Percentiles rank a stretch among this genome's conserved stretches.
Evolutionary conservation across 2,329 filamentous ascomycete species (phyloP).

Genomic region (Helotiales sp.): DNA sequence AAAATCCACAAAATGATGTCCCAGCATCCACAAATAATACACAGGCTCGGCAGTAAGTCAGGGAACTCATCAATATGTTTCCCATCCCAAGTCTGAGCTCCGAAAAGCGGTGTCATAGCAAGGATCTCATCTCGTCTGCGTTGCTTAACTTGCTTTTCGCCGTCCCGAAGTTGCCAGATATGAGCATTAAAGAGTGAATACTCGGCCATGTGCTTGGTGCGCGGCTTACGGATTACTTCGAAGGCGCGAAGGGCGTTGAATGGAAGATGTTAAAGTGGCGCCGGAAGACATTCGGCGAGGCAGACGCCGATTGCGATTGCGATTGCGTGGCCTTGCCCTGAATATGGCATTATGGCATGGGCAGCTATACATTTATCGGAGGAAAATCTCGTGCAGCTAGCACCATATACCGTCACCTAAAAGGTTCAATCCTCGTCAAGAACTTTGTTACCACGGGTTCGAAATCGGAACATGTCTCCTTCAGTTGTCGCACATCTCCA

Average conservation of each 20-base stretch:
- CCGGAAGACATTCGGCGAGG: conserved; percentile 8
- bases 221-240: conserved; percentile 51
- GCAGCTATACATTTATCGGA: neutral
- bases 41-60: conserved; percentile 48
- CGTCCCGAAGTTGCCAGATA: conserved; percentile 42
- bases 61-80: conserved; percentile 19
- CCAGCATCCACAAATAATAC: conserved; percentile 65
- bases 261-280: conserved; percentile 41
- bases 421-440: conserved; percentile 40
- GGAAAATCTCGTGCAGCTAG: neutral
- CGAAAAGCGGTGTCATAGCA: conserved; percentile 33
- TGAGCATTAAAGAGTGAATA: conserved; percentile 57
- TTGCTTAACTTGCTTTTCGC: conserved; percentile 22
- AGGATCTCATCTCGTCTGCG: conserved; percentile 44
- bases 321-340: conserved; percentile 60
- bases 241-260: conserved; percentile 52
- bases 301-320: conserved; percentile 67
- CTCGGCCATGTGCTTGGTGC: conserved; percentile 57
- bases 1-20: conserved; percentile 38
- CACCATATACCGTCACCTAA: conserved; percentile 47
- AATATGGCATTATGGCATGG: neutral
- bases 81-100: conserved; percentile 47
- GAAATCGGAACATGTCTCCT: conserved; percentile 22
- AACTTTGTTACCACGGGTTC: conserved; percentile 48
- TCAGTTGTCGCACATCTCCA: conserved; percentile 42